These are phyloP conservation scores for Rhynchospora breviuscula DNA, from an alignment of 176 grass and related monocot species.

Conservation along the genomic window DNA sequence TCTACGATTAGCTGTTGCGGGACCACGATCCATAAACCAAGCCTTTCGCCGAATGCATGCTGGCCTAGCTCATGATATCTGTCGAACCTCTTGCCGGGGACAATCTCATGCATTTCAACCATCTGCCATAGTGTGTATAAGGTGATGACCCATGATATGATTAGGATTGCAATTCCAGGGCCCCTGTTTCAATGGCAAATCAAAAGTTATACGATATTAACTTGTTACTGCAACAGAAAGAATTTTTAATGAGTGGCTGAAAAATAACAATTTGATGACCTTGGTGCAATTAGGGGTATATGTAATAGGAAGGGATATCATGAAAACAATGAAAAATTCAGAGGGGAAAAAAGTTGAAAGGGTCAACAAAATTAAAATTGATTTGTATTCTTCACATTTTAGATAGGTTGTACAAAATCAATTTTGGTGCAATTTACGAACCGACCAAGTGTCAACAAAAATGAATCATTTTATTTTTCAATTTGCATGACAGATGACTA, in stretches of 20 bases:
- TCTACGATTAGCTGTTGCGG: constrained; percentile 82
- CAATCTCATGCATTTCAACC: constrained; percentile 87
- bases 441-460: not conserved
- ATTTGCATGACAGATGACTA: not conserved
- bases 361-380: too few relatives aligned
- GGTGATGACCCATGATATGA: constrained; percentile 64
- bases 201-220: not conserved
- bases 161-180: constrained; percentile 38
- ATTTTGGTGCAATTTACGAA: not conserved
- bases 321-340: too few relatives aligned
- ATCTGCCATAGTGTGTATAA: constrained; percentile 84
- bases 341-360: too few relatives aligned
- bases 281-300: not conserved
- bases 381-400: too few relatives aligned
- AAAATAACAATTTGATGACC: not conserved
- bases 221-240: not conserved
- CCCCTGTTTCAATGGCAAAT: constrained; percentile 31
- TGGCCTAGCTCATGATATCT: constrained; percentile 74
- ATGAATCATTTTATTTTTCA: not conserved
- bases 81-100: constrained; percentile 80
- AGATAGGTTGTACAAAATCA: not conserved
- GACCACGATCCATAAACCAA: constrained; percentile 67
- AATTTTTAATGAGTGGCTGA: not conserved
- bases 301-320: too few relatives aligned
- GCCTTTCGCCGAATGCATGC: constrained; percentile 60